phyloP scores from a whole-genome alignment of 2,329 filamentous ascomycete species.

The Hypomyces perniciosus region DNA sequence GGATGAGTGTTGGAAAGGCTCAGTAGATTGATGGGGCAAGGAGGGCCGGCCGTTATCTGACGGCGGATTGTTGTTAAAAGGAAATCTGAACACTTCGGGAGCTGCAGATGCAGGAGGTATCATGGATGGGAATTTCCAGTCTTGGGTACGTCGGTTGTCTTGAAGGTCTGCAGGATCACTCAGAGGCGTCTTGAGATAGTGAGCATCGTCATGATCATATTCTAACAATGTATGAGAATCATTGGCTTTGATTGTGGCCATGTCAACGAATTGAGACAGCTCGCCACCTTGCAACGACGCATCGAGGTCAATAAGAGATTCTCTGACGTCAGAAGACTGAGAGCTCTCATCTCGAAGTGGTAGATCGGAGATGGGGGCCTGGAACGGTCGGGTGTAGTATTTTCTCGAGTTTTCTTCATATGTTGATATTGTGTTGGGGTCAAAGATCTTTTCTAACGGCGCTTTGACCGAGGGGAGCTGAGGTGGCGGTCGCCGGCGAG shows the following conservation, averaged over 20 bases:
- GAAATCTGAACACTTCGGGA: slow-evolving; percentile 40
- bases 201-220: slow-evolving; percentile 40
- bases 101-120: slow-evolving; percentile 46
- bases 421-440: slow-evolving; percentile 58
- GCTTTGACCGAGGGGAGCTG: slow-evolving; percentile 51
- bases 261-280: slow-evolving; percentile 52
- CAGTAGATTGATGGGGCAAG: slow-evolving; percentile 46
- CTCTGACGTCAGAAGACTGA: slow-evolving; percentile 45
- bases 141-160: slow-evolving; percentile 44
- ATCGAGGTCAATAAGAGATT: slow-evolving; percentile 61
- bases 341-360: slow-evolving; percentile 52
- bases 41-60: slow-evolving; percentile 33
- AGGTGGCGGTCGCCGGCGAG: slow-evolving; percentile 52
- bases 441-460: slow-evolving; percentile 59
- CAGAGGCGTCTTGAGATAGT: slow-evolving; percentile 44
- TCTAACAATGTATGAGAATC: slow-evolving; percentile 43
- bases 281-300: slow-evolving; percentile 51
- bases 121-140: slow-evolving; percentile 55
- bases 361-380: slow-evolving; percentile 45
- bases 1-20: slow-evolving; percentile 39
- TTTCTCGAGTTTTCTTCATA: slow-evolving; percentile 58
- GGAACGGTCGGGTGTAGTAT: slow-evolving; percentile 49
- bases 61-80: slow-evolving; percentile 32
- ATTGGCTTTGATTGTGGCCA: slow-evolving; percentile 53
- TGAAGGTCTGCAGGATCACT: slow-evolving; percentile 54